A percentile compares a stretch with the other conserved stretches of the same genome.
Conservation (phyloP, 2,329 filamentous ascomycete species). For the Ustilaginoidea virens region DNA sequence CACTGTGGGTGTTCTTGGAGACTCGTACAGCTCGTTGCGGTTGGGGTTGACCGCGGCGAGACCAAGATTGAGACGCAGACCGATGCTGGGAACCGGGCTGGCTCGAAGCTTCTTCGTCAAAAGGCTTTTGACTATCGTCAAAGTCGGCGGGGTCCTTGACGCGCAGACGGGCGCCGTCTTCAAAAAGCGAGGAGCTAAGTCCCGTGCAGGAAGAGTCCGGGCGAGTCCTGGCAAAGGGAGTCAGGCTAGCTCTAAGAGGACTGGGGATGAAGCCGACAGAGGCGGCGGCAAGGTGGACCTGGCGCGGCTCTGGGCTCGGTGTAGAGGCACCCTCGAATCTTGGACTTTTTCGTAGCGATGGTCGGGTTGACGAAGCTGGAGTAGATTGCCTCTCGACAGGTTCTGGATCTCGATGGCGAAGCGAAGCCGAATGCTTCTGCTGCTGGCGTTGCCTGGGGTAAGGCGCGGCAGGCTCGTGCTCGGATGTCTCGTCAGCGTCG, state of each 20-base stretch:
- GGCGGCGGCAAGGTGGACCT: slow-evolving; percentile 30
- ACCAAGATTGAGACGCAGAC: slow-evolving; percentile 13
- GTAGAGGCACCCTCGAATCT: slow-evolving; percentile 30
- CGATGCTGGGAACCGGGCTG: slow-evolving; percentile 11
- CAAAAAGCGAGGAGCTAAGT: slow-evolving; percentile 21
- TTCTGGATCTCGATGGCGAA: background rate
- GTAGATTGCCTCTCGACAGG: slow-evolving; percentile 23
- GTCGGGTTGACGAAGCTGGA: slow-evolving; percentile 28
- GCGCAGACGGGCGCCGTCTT: slow-evolving; percentile 12
- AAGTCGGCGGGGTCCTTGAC: slow-evolving; percentile 32
- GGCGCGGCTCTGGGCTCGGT: slow-evolving; percentile 26
- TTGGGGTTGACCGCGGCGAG: slow-evolving; percentile 18
- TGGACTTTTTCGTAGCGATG: slow-evolving; percentile 34
- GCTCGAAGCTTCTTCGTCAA: slow-evolving; percentile 23
- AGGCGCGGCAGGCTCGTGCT: slow-evolving; percentile 19
- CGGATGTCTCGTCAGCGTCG: slow-evolving; percentile 41
- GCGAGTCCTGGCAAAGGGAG: slow-evolving; percentile 8
- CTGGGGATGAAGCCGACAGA: slow-evolving; percentile 32
- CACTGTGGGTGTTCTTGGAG: slow-evolving; percentile 72
- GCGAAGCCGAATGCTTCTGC: slow-evolving; percentile 6
- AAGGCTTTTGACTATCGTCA: slow-evolving; percentile 20
- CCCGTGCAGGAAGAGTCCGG: slow-evolving; percentile 18
- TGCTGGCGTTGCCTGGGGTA: slow-evolving; percentile 29
- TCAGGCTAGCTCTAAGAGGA: slow-evolving; percentile 7
- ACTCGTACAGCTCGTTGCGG: slow-evolving; percentile 43